Evolutionary conservation across 768 basidiomycete genomes (phyloP), one percentile per base, ranked within the genome.

Genomic region (Polyporus arcularius): DNA sequence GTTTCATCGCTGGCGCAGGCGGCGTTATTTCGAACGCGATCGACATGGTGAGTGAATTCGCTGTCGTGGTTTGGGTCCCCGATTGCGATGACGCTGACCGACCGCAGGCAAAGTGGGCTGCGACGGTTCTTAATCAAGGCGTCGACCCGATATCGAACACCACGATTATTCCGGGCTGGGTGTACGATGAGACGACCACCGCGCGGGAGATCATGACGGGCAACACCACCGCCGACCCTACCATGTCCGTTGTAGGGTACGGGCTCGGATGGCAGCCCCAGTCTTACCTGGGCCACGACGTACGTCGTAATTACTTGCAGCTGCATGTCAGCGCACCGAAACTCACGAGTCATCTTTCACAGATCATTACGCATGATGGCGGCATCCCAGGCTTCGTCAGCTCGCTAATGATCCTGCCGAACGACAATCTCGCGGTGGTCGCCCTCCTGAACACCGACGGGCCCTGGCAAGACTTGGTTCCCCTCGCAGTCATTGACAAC

Each of bases 251-350:
- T 40, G 14, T 42, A 1, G 76, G 71, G 6, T 82, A 81, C 62
- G 79, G 77, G 2, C 63, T 79, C 66, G 81, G 81, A 4, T 82
- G 80, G 80, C 38, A n/a, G 42, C 71, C 76, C 9, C 49, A 16
- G 7, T 74, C 80, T 0, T 79, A 77, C 54, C 70, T 67, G 1
- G 80, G 76, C 0, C 76, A 80, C 53, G 75, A 80, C 30, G 79
- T 80, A 60, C 47, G 70, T 49, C 21, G 21, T 26, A 2, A 26
- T 26, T 26, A 26, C 21, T 26, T 26, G 21, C 21, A 26, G 21
- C 21, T 26, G 21, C 21, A 26, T 26, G 21, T 26, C 21, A 26
- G 21, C 21, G 21, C n/a, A n/a, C n/a, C n/a, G n/a, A n/a, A n/a
- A 26, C 21, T 26, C 21, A 26, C 21, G 21, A 26, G 35, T 7